Evolutionary conservation across 129 eudicot genomes (phyloP).

Genomic region (Deinandra increscens): DNA sequence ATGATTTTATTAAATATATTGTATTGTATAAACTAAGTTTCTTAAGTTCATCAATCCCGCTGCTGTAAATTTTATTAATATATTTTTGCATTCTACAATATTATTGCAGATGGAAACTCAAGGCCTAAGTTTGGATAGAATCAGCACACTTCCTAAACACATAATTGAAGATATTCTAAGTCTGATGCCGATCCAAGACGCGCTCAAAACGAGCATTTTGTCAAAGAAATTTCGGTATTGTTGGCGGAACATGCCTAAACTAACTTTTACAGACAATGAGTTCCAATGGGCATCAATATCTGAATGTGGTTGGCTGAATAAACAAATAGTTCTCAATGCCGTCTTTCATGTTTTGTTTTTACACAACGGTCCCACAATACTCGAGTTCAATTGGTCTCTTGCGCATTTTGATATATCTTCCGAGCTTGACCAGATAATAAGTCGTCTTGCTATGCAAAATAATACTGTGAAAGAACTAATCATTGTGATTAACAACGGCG

Average conservation of each 20-base stretch:
- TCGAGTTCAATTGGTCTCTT: background rate
- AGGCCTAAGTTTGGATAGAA: too few relatives aligned
- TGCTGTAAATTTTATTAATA: too few relatives aligned
- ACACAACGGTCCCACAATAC: conserved; percentile 20
- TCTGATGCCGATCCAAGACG: conserved; percentile 26
- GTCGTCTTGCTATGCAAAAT: conserved; percentile 15
- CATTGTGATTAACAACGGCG: background rate
- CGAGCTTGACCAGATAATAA: background rate
- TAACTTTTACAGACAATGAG: background rate
- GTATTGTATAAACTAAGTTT: too few relatives aligned
- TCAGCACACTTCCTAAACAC: too few relatives aligned
- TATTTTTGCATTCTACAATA: too few relatives aligned
- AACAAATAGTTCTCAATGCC: background rate
- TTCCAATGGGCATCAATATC: background rate
- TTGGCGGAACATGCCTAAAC: conserved; percentile 36
- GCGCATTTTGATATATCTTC: background rate
- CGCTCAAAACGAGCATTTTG: conserved; percentile 34
- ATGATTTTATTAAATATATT: too few relatives aligned
- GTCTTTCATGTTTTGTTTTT: conserved; percentile 30
- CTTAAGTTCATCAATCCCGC: too few relatives aligned
- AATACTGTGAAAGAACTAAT: conserved; percentile 15
- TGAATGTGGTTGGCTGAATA: background rate
- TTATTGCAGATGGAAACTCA: too few relatives aligned
- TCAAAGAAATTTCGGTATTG: conserved; percentile 40
- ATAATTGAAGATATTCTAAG: too few relatives aligned